Evolutionary conservation across 2,329 filamentous ascomycete species (phyloP), one percentile per base, ranked within the genome.

Genomic region (Penicillium sclerotigenum): DNA sequence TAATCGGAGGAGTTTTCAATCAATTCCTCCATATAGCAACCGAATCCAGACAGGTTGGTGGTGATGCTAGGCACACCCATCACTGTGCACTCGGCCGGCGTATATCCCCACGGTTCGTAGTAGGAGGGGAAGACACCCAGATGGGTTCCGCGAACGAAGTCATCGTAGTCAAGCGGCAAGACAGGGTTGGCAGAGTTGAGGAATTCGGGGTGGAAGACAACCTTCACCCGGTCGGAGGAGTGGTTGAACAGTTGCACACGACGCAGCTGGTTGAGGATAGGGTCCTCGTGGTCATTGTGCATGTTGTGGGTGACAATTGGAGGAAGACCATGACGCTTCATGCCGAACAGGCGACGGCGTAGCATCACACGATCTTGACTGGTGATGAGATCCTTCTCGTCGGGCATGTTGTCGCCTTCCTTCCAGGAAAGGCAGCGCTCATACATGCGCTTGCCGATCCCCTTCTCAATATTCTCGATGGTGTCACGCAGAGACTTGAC

Each of bases 41-140:
- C 94, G 69, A 99, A 99, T 20, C 94, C 94, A 7, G 94, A 97
- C 42, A 99, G 80, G 75, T 99, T 99, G 28, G 93, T 97, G 11
- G 94, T 97, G 76, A 99, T 97, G 75, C 91, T 96, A 41, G 94
- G 94, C 38, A 99, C 92, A 67, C 94, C 94, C 94, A 97, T 97
- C 60, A 97, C 94, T 0, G 94, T 97, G 76, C 94, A 99, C 75
- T 97, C 94, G 50, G 94, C 93, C 0, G 93, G 94, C 2, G 94
- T 99, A 77, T 99, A 99, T 43, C 94, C 94, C 94, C 94, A 99
- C 9, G 94, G 94, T 78, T 99, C 94, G 74, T 99, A 99, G 83
- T 97, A 97, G 3, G 94, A 97, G 24, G 93, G 83, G 77, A 99
- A 99, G 55, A 99, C 86, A 68, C 94, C 94, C 70, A 99, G 79